Base-by-base conservation (phyloP, 139 green algal genomes). In the Desmodesmus armatus region DNA sequence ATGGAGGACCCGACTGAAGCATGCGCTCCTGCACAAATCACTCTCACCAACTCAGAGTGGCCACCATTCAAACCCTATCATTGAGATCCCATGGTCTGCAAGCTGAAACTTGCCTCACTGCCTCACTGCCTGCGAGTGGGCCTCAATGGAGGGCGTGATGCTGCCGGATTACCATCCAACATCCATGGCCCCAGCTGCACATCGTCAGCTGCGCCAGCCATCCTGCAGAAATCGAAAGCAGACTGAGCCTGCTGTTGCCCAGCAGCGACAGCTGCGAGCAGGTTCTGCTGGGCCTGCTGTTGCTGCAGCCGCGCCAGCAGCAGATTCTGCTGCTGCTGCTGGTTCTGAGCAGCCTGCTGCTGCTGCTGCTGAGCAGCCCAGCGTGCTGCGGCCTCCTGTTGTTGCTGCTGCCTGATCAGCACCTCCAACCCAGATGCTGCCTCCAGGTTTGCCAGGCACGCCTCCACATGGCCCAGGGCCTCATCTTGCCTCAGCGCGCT, bases 291-390 rank as follows among this genome's bases (percentile, higher is more conserved):
- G 33, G 43, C 21, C 29, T 80, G 76, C 39, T 72, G 76, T 55
- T 82, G 76, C 76, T 47, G 76, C 39, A 72, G 35, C 55, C 72
- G 65, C 21, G 44, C 31, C 5, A 27, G 44, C n/a, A 67, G 47
- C 33, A 79, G 33, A 29, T 82, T 62, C 66, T 85, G 80, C 44
- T 71, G 66, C 80, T 85, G 80, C 65, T 85, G 80, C 65, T 65
- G 43, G n/a, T 65, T 47, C 43, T 70, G 49, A 7, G 41, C 31
- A 53, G 40, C 41, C 78, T 85, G 80, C 49, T 75, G 37, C 72
- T 80, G 72, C 41, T 65, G 44, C 72, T 49, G 65, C 69, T 86
- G 67, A 47, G 62, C 78, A 39, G 55, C 40, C 77, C 55, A 73
- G 1, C 33, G 41, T 5, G 49, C 62, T 17, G 49, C 39, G 40